Percentiles rank a stretch among this genome's conserved stretches.
Evolutionary conservation across 129 eudicot species (phyloP).

Genomic region (Saussurea involucrata): DNA sequence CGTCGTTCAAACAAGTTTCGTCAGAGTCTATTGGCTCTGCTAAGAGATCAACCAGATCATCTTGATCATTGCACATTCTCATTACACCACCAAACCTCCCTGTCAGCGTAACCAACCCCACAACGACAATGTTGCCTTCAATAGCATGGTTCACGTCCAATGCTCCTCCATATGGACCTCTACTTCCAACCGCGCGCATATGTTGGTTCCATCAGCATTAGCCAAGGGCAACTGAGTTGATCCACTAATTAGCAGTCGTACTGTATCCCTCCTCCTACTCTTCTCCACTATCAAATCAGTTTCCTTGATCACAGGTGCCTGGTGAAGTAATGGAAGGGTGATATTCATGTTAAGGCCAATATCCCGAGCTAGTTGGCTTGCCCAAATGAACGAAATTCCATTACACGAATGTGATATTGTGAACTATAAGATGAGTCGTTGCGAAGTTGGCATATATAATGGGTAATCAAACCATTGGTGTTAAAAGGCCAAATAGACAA

Average conservation of each 20-base stretch:
- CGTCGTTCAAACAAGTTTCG: constrained; percentile 23
- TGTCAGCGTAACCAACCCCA: constrained; percentile 45
- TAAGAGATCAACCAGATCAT: constrained; percentile 33
- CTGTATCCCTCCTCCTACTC: constrained; percentile 73
- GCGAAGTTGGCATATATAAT: too few relatives aligned
- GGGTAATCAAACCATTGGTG: too few relatives aligned
- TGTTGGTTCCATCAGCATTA: constrained; percentile 34
- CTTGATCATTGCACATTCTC: constrained; percentile 27
- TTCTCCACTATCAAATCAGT: constrained; percentile 56
- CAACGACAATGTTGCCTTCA: constrained; percentile 46
- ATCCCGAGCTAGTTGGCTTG: too few relatives aligned
- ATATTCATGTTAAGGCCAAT: constrained; percentile 64
- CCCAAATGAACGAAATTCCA: too few relatives aligned
- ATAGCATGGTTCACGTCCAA: constrained; percentile 48
- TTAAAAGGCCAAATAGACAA: too few relatives aligned
- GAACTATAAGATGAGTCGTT: too few relatives aligned
- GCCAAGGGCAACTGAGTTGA: constrained; percentile 68
- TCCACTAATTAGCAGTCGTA: constrained; percentile 59
- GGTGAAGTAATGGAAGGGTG: constrained; percentile 47
- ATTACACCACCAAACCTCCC: constrained; percentile 27
- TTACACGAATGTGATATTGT: too few relatives aligned
- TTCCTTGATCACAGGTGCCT: constrained; percentile 41
- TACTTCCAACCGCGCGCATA: constrained; percentile 50
- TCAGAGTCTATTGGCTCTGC: constrained; percentile 37
- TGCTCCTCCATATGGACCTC: constrained; percentile 58